Conservation (phyloP, 2,329 filamentous ascomycete species). For the Podosphaera xanthii region DNA sequence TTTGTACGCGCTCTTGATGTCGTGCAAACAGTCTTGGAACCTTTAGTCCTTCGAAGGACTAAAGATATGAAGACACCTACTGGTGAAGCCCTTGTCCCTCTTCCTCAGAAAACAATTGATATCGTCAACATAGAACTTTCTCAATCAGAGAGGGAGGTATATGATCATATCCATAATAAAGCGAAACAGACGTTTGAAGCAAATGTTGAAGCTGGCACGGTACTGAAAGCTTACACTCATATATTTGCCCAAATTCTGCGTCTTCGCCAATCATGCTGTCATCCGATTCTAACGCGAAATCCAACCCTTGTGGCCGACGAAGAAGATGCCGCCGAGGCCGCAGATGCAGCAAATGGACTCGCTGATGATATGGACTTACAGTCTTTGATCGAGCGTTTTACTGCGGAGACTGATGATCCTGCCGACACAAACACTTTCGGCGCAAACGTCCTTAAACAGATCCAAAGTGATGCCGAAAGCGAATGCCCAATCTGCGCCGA, state of each 20-base stretch:
- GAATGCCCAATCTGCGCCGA: constrained; percentile 92
- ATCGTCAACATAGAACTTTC: constrained; percentile 77
- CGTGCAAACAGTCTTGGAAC: constrained; percentile 88
- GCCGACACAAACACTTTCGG: constrained; percentile 51
- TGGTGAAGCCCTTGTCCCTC: constrained; percentile 55
- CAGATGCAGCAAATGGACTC: constrained; percentile 58
- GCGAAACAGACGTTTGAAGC: constrained; percentile 68
- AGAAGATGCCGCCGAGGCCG: constrained; percentile 54
- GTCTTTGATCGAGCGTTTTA: constrained; percentile 65
- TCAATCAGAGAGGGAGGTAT: constrained; percentile 66
- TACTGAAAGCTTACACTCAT: constrained; percentile 88
- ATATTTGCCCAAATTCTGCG: constrained; percentile 94
- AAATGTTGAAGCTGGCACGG: constrained; percentile 74
- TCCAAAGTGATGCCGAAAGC: constrained; percentile 65
- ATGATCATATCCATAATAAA: constrained; percentile 67
- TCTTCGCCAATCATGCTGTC: constrained; percentile 81
- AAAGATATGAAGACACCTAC: constrained; percentile 96
- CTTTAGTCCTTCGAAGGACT: constrained; percentile 79
- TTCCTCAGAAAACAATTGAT: constrained; percentile 62
- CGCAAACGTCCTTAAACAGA: constrained; percentile 70
- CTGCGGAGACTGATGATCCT: constrained; percentile 37
- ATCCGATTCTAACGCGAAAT: constrained; percentile 74
- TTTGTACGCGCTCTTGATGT: constrained; percentile 87
- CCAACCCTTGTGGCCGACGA: constrained; percentile 70
- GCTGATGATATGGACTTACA: constrained; percentile 93